phyloP scores from a whole-genome alignment of 2,329 filamentous ascomycete genomes.

The Xylariaceae sp. region DNA sequence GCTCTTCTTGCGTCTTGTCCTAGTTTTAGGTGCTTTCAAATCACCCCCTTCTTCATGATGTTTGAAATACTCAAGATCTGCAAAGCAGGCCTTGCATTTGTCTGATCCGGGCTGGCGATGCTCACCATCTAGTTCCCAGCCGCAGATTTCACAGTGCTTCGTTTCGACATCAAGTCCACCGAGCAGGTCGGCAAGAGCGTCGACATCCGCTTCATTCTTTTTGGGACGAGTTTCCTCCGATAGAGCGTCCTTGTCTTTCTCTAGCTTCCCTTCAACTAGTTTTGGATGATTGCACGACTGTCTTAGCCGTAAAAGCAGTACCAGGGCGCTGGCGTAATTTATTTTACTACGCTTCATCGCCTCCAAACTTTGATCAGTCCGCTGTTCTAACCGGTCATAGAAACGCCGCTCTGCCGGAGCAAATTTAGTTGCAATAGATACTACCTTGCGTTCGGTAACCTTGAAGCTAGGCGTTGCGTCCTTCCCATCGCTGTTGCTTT shows the following conservation, averaged over 20 bases:
- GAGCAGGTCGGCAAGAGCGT: constrained; percentile 85
- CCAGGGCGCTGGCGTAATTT: constrained; percentile 93
- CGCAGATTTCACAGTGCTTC: constrained; percentile 85
- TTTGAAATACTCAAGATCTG: constrained; percentile 71
- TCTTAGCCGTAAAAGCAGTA: constrained; percentile 85
- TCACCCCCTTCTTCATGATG: constrained; percentile 50
- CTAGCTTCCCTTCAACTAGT: constrained; percentile 82
- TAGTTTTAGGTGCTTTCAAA: constrained; percentile 46
- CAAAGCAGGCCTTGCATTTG: constrained; percentile 75
- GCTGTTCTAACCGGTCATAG: constrained; percentile 81
- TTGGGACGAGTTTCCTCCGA: constrained; percentile 64
- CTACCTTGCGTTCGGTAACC: constrained; percentile 88
- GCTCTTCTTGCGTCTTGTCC: constrained; percentile 44
- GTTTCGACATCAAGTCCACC: constrained; percentile 79
- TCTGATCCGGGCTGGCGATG: constrained; percentile 49
- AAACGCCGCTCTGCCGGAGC: constrained; percentile 81
- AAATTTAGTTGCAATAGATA: constrained; percentile 79
- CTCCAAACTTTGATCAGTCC: constrained; percentile 85
- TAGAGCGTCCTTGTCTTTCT: constrained; percentile 85
- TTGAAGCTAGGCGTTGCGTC: constrained; percentile 72
- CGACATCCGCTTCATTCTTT: constrained; percentile 68
- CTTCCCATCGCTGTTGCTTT: constrained; percentile 52
- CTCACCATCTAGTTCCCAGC: constrained; percentile 66
- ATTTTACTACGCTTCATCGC: constrained; percentile 84
- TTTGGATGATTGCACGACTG: constrained; percentile 96